Evolutionary conservation across 352 stramenopile genomes (phyloP).

Genomic region (Pythium plurisporium): DNA sequence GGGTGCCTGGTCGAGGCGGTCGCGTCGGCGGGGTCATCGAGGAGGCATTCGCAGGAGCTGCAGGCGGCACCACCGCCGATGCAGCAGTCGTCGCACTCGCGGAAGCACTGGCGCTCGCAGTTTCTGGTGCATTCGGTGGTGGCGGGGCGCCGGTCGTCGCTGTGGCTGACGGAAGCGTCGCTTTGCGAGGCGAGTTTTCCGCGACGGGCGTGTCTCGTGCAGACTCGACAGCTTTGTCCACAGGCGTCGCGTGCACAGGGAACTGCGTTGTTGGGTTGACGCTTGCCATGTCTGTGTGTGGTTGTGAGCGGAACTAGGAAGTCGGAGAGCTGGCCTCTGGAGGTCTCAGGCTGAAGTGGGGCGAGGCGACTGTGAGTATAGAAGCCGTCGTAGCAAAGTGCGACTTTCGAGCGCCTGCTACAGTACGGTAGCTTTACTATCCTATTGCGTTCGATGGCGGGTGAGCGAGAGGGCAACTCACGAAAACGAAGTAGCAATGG

Average conservation of each 20-base stretch:
- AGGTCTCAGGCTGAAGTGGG: neutral
- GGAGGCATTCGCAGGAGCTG: neutral
- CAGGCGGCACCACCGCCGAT: conserved; percentile 1
- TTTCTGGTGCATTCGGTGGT: neutral
- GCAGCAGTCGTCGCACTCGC: no score
- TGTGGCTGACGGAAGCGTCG: conserved; percentile 6
- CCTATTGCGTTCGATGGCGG: neutral
- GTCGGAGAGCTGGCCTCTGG: no score
- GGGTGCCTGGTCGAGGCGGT: conserved; percentile 44
- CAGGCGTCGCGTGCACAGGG: neutral
- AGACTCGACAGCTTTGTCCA: neutral
- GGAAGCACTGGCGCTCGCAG: no score
- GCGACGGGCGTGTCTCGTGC: conserved; percentile 7
- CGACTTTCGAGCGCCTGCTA: no score
- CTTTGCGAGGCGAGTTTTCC: conserved; percentile 16
- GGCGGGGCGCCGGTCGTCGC: neutral
- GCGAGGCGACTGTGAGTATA: no score
- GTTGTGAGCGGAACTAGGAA: neutral
- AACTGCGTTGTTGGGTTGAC: conserved; percentile 25
- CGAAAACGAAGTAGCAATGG: no score
- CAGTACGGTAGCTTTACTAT: conserved; percentile 11
- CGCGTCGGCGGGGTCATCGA: conserved; percentile 1
- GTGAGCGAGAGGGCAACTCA: neutral
- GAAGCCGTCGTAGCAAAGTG: no score
- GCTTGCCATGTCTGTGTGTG: conserved; percentile 9